Conservation (phyloP, 2,329 filamentous ascomycete species). For the Hawksworthiomyces lignivorus region DNA sequence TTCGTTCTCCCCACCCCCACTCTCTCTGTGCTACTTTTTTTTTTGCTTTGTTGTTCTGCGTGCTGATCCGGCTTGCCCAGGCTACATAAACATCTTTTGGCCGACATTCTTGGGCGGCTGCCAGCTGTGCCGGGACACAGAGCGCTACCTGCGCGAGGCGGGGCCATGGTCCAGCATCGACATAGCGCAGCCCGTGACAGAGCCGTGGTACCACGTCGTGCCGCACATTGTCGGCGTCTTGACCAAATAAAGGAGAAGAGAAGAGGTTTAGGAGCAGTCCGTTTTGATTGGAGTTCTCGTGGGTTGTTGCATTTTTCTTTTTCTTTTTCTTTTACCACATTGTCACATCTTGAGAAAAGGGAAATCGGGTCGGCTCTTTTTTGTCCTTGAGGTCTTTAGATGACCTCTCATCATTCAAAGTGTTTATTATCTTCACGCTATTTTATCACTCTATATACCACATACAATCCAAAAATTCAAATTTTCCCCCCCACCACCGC, state of each 20-base stretch:
- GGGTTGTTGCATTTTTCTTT: not conserved
- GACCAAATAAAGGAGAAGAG: slow-evolving; percentile 33
- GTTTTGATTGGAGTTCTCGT: too few relatives aligned
- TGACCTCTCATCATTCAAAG: too few relatives aligned
- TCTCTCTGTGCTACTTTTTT: too few relatives aligned
- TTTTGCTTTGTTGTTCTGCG: not conserved
- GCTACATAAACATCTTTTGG: slow-evolving; percentile 45
- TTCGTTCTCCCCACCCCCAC: too few relatives aligned
- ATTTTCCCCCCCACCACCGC: too few relatives aligned
- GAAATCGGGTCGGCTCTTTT: too few relatives aligned
- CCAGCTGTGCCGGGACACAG: slow-evolving; percentile 41
- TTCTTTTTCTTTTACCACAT: slow-evolving; percentile 12
- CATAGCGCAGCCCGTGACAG: slow-evolving; percentile 30
- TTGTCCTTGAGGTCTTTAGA: too few relatives aligned
- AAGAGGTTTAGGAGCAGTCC: not conserved
- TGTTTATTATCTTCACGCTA: too few relatives aligned
- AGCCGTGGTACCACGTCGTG: slow-evolving; percentile 34
- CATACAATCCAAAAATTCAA: too few relatives aligned
- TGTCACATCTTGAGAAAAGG: too few relatives aligned
- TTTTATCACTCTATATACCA: too few relatives aligned
- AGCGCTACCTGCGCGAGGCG: slow-evolving; percentile 36
- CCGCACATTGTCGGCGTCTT: slow-evolving; percentile 46
- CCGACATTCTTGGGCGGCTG: slow-evolving; percentile 45
- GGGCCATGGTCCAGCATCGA: slow-evolving; percentile 45
- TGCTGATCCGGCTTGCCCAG: slow-evolving; percentile 23